These are phyloP conservation scores for Diplotaxis tenuifolia DNA, from an alignment of 345 rosid species.

Conservation along the genomic window DNA sequence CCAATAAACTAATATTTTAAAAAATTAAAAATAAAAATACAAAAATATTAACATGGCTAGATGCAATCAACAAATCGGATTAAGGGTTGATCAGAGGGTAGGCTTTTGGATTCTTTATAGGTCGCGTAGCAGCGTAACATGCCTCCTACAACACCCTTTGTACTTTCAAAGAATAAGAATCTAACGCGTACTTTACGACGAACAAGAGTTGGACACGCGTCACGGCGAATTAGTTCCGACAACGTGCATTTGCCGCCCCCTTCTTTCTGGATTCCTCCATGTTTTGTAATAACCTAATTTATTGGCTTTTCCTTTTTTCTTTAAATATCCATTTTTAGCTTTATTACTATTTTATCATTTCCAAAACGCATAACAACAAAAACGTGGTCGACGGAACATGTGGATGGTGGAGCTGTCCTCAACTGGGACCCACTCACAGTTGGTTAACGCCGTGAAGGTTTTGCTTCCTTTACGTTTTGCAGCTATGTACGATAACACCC, in stretches of 20 bases:
- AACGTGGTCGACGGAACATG: conserved; percentile 38
- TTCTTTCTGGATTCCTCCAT: conserved; percentile 14
- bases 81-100: background rate
- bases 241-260: conserved; percentile 25
- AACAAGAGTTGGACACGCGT: background rate
- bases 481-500: conserved; percentile 11
- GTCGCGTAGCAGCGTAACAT: conserved; percentile 19
- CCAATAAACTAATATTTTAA: background rate
- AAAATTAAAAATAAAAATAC: too few relatives aligned
- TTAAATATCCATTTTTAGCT: background rate
- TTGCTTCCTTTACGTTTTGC: background rate
- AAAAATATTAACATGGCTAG: background rate
- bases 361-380: conserved; percentile 32
- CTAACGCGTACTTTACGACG: background rate
- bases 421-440: conserved; percentile 16
- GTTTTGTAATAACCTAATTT: background rate
- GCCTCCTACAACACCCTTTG: conserved; percentile 6
- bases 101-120: background rate
- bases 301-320: background rate
- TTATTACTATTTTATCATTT: background rate
- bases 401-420: conserved; percentile 32
- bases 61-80: background rate
- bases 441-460: conserved; percentile 16
- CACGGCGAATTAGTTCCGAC: background rate
- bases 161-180: background rate